phyloP scores from a whole-genome alignment of 495 filamentous ascomycete species.

The Penicillium goetzii region DNA sequence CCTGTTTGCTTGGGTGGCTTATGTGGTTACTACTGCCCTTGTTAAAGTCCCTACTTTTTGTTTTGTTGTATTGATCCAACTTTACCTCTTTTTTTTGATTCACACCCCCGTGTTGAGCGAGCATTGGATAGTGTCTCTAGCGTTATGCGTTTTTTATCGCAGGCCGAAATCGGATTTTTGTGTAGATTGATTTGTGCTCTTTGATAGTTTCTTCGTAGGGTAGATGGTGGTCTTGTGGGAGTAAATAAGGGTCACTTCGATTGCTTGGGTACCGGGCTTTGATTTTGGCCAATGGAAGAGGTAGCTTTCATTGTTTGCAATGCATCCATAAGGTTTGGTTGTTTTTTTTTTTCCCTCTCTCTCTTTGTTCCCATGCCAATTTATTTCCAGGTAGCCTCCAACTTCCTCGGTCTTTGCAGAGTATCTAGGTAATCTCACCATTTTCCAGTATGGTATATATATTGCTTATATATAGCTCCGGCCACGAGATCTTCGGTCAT shows the following conservation, averaged over 20 bases:
- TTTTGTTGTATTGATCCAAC: background rate
- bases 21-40: background rate
- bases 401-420: no score
- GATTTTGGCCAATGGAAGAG: no score
- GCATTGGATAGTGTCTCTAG: constrained; percentile 27
- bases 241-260: background rate
- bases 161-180: constrained; percentile 19
- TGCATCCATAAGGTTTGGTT: no score
- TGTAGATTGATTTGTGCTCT: constrained; percentile 10
- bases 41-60: background rate
- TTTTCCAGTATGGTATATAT: no score
- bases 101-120: constrained; percentile 23
- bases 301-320: no score
- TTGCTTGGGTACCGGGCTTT: no score
- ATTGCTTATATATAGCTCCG: no score
- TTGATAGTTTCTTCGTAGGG: background rate
- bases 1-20: constrained; percentile 17
- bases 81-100: constrained; percentile 2
- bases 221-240: background rate
- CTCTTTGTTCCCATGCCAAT: no score
- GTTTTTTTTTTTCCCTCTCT: no score
- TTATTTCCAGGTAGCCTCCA: no score
- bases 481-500: no score
- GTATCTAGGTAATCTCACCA: no score
- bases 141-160: constrained; percentile 27